These are phyloP conservation scores for Amaranthus hypochondriacus DNA, from an alignment of 148 eudicot genomes.

Conservation along the genomic window DNA sequence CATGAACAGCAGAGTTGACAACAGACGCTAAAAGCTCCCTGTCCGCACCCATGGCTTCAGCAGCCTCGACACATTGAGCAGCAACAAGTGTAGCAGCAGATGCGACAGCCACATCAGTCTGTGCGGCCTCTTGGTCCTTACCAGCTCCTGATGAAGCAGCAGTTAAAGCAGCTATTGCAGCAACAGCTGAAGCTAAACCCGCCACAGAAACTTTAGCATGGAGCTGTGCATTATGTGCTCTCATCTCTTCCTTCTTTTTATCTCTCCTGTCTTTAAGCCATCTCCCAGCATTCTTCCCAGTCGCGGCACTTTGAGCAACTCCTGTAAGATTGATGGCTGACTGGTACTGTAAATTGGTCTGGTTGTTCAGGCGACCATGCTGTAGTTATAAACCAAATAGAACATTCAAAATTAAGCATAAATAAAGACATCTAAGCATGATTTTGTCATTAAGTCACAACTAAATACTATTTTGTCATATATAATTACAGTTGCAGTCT, in stretches of 20 bases:
- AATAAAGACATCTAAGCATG: too few species aligned
- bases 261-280: constrained; percentile 89
- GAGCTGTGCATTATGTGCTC: constrained; percentile 86
- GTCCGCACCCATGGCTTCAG: constrained; percentile 93
- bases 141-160: constrained; percentile 60
- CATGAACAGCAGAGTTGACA: constrained; percentile 89
- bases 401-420: too few species aligned
- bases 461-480: too few species aligned
- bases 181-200: constrained; percentile 89
- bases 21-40: constrained; percentile 72
- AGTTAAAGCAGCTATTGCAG: constrained; percentile 89
- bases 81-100: constrained; percentile 95
- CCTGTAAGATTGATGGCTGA: constrained; percentile 22
- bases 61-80: constrained; percentile 94
- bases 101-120: constrained; percentile 86
- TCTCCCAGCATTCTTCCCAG: constrained; percentile 92
- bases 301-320: constrained; percentile 21
- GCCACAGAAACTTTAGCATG: constrained; percentile 92
- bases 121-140: constrained; percentile 68
- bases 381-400: constrained; percentile 28
- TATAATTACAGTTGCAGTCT: too few species aligned
- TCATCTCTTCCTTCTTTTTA: constrained; percentile 84
- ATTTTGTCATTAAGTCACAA: too few species aligned
- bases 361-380: constrained; percentile 60
- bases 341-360: constrained; percentile 43